A percentile compares a stretch with the other conserved stretches of the same genome.
These are phyloP conservation scores for Rutidosis leptorrhynchoides DNA, from an alignment of 129 eudicot genomes.

Conservation along the genomic window DNA sequence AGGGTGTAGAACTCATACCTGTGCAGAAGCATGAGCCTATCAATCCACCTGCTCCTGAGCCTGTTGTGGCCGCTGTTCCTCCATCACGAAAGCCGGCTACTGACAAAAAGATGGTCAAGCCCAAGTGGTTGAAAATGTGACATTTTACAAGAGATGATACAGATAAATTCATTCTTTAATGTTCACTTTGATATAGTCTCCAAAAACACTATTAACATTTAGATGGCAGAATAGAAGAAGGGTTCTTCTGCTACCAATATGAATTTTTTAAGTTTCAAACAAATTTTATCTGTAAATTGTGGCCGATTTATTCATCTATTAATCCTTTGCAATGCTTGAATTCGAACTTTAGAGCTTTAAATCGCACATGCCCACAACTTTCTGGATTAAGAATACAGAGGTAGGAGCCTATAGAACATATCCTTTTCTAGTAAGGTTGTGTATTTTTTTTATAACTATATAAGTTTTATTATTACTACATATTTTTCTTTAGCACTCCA, in stretches of 20 bases:
- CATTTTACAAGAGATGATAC: background rate
- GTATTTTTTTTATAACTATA: no score
- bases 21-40: constrained; percentile 37
- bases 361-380: constrained; percentile 4
- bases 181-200: background rate
- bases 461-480: no score
- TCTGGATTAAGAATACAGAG: no score
- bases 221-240: background rate
- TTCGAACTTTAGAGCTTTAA: background rate
- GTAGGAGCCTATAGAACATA: no score
- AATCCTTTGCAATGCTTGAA: background rate
- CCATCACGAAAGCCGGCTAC: constrained; percentile 39
- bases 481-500: no score
- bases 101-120: no score
- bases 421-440: no score
- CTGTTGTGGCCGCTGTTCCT: constrained; percentile 34
- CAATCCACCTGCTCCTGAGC: constrained; percentile 30
- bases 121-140: constrained; percentile 88
- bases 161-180: background rate
- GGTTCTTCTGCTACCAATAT: background rate
- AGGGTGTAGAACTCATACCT: constrained; percentile 45
- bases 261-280: constrained; percentile 4
- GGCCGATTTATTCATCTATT: background rate
- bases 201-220: background rate
- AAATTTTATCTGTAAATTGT: constrained; percentile 10